phyloP scores from a whole-genome alignment of 108 stramenopile genomes.

The Fragilaria crotonensis region DNA sequence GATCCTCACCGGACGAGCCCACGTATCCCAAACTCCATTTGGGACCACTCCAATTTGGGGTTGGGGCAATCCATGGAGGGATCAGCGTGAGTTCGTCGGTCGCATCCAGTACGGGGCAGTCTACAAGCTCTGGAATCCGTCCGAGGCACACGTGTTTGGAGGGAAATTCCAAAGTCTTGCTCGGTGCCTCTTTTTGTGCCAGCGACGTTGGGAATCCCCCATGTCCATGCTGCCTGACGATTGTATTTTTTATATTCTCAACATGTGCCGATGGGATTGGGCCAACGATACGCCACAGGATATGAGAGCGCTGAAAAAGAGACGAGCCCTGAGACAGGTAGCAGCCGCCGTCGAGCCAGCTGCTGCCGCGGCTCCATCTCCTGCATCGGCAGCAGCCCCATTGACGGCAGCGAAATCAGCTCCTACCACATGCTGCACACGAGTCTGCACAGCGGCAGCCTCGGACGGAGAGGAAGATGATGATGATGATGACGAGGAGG shows the following conservation, averaged over 20 bases:
- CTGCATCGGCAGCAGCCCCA: no score
- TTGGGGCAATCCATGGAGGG: constrained; percentile 84
- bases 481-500: constrained; percentile 10
- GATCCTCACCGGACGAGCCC: constrained; percentile 70
- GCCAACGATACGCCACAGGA: constrained; percentile 42
- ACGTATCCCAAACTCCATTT: constrained; percentile 59
- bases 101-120: constrained; percentile 66
- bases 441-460: no score
- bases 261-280: constrained; percentile 89
- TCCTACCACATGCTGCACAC: no score
- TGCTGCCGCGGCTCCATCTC: background rate
- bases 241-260: constrained; percentile 80
- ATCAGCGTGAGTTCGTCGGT: constrained; percentile 78
- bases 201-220: constrained; percentile 59
- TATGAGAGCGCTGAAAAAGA: constrained; percentile 20
- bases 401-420: no score
- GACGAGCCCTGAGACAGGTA: background rate
- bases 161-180: constrained; percentile 41
- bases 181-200: constrained; percentile 51
- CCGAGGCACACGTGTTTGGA: constrained; percentile 35
- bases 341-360: background rate
- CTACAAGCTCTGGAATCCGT: constrained; percentile 78
- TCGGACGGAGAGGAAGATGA: constrained; percentile 1
- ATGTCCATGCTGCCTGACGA: constrained; percentile 67
- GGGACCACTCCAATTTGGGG: constrained; percentile 55